Evolutionary conservation across 306 rosid genomes (phyloP).

Genomic region (Notholithocarpus densiflorus): DNA sequence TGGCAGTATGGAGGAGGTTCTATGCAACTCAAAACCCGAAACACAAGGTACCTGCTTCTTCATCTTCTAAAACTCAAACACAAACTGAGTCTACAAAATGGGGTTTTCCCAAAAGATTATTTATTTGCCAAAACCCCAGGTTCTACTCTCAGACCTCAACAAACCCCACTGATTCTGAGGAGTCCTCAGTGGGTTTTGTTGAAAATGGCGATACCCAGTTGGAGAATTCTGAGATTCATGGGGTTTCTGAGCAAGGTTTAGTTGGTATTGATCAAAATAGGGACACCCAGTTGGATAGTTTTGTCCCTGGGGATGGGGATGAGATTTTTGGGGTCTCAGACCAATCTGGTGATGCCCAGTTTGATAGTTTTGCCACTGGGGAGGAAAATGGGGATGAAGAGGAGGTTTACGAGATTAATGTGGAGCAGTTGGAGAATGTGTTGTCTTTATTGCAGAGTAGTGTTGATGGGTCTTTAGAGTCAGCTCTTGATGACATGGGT

Average conservation of each 20-base stretch:
- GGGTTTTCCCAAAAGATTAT: background rate
- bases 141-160: constrained; percentile 33
- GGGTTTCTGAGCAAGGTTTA: background rate
- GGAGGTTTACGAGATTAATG: constrained; percentile 40
- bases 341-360: background rate
- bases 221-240: constrained; percentile 1
- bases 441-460: constrained; percentile 41
- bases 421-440: constrained; percentile 49
- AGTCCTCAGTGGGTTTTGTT: constrained; percentile 4
- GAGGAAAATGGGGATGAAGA: constrained; percentile 17
- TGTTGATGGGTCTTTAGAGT: constrained; percentile 51
- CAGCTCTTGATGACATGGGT: constrained; percentile 42
- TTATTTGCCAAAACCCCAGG: constrained; percentile 5
- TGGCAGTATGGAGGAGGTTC: constrained; percentile 11
- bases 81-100: background rate
- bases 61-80: constrained; percentile 11
- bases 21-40: constrained; percentile 15
- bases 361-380: constrained; percentile 4
- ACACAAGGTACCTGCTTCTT: constrained; percentile 11
- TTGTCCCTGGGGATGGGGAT: constrained; percentile 11
- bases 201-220: constrained; percentile 15
- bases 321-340: constrained; percentile 18
- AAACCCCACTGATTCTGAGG: background rate
- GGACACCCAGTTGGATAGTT: background rate
- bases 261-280: constrained; percentile 3